Evolutionary conservation across 257 asterid genomes (phyloP), one percentile per base, ranked within the genome.

Genomic region (Solanum bulbocastanum): DNA sequence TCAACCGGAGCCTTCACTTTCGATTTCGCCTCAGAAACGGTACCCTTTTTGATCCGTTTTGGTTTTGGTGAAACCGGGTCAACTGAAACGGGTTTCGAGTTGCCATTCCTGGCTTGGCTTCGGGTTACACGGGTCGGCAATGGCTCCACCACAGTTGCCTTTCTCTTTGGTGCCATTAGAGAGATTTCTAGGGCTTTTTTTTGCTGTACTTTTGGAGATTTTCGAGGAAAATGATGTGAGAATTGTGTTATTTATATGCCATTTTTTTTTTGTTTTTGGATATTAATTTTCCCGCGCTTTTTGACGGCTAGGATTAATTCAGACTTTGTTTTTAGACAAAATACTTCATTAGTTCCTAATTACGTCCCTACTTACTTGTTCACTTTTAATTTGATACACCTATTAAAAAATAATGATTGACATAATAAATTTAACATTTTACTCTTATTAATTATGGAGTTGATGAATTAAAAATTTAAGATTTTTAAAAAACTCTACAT

Each of bases 221-320:
- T 62, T 62, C 7, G 25, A 71, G 23, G 4, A 71, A 33, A 6
- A 8, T 8, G 27, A 18, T 9, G 18, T 2, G 22, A 16, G 66
- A 25, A 4, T 79, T 46, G 20, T 42, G 15, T 6, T 78, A 78
- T 78, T 25, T 78, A 78, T 42, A 84, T 5, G 30, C 42, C 36
- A 42, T 40, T 32, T 32, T 49, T 68, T 15, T 49, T 46, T 22
- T 30, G 37, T 33, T n/a, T 37, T 71, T 58, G 33, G 84, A 37
- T 33, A 23, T 72, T 72, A 8, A 3, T 22, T 88, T 89, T 94
- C 94, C 95, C 98, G 95, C 94, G 69, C 88, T 89, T 92, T 93
- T 90, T 18, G 60, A 93, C 93, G 92, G 94, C 65, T 39, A 2
- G 4, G 95, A 93, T 94, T 44, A 25, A 20, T 23, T 20, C 14